Percentiles rank a stretch among this genome's conserved stretches.
phyloP scores from a whole-genome alignment of 2,329 filamentous ascomycete species.

The Albifimbria verrucaria region DNA sequence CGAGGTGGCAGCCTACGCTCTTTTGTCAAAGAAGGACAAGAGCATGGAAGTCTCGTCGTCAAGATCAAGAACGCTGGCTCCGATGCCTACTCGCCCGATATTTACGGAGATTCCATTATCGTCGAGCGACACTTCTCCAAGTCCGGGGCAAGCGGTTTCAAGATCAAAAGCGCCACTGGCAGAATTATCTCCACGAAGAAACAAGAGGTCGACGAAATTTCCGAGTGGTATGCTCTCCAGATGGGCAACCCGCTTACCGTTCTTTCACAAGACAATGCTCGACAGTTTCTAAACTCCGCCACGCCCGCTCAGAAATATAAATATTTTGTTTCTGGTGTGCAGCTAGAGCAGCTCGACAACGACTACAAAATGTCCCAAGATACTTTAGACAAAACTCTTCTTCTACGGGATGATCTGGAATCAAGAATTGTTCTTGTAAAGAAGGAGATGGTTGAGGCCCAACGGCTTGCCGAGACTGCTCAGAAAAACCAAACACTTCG shows the following conservation, averaged over 20 bases:
- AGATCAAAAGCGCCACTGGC: constrained; percentile 71
- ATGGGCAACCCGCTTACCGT: constrained; percentile 97
- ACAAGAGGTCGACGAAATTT: constrained; percentile 84
- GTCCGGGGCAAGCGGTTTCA: constrained; percentile 75
- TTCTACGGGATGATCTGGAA: constrained; percentile 32
- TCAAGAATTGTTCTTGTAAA: constrained; percentile 30
- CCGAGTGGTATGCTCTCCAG: constrained; percentile 88
- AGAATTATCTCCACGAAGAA: constrained; percentile 78
- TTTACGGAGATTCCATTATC: constrained; percentile 81
- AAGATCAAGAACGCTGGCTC: constrained; percentile 87
- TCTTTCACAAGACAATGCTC: constrained; percentile 89
- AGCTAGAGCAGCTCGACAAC: constrained; percentile 85
- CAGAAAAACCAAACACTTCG: constrained; percentile 65
- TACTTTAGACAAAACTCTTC: constrained; percentile 62
- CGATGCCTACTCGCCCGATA: constrained; percentile 76
- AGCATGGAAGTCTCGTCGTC: constrained; percentile 73
- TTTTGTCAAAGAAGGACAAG: constrained; percentile 85
- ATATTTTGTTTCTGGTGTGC: constrained; percentile 92
- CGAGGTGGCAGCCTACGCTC: constrained; percentile 84
- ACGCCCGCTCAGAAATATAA: constrained; percentile 86
- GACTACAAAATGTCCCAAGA: constrained; percentile 86
- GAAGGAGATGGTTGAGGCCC: constrained; percentile 53
- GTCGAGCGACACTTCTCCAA: constrained; percentile 88
- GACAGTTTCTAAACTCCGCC: constrained; percentile 87
- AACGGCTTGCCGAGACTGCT: constrained; percentile 61